Evolutionary conservation across 202 grass and related monocot genomes (phyloP).

Genomic region (Elaeis oleifera): DNA sequence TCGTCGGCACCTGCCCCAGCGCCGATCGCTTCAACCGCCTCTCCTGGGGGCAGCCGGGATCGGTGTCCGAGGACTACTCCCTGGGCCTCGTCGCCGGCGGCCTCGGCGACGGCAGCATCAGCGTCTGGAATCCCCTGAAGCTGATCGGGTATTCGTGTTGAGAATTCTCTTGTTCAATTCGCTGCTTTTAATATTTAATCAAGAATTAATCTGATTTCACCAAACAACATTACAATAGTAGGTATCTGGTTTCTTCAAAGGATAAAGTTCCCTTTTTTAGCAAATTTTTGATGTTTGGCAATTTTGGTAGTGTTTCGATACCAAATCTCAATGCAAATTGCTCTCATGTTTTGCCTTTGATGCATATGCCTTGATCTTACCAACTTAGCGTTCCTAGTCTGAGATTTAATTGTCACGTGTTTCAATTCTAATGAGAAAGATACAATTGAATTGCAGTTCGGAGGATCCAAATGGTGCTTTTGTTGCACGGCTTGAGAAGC

Average conservation of each 20-base stretch:
- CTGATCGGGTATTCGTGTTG: constrained; percentile 67
- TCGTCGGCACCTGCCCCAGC: constrained; percentile 53
- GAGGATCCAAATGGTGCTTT: constrained; percentile 50
- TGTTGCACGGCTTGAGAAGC: constrained; percentile 83
- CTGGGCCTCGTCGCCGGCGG: constrained; percentile 85
- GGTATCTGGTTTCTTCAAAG: too few relatives aligned
- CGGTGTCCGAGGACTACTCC: constrained; percentile 46
- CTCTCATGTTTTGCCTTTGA: too few relatives aligned
- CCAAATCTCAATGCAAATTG: too few relatives aligned
- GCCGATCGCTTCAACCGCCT: constrained; percentile 89
- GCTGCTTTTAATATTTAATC: constrained; percentile 25
- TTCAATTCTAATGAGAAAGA: neutral
- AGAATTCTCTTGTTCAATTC: constrained; percentile 13
- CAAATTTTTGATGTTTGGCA: too few relatives aligned
- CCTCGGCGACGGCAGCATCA: constrained; percentile 71
- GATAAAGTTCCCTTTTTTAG: too few relatives aligned
- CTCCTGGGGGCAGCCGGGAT: constrained; percentile 54
- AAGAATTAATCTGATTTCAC: neutral
- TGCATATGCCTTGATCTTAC: constrained; percentile 15
- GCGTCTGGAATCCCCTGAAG: constrained; percentile 80
- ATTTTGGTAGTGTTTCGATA: too few relatives aligned
- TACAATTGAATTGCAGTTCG: constrained; percentile 38
- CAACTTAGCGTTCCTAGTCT: neutral
- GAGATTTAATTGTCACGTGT: neutral
- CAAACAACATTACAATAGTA: neutral